phyloP scores from a whole-genome alignment of 2,329 filamentous ascomycete genomes.

The Cadophora gregata region DNA sequence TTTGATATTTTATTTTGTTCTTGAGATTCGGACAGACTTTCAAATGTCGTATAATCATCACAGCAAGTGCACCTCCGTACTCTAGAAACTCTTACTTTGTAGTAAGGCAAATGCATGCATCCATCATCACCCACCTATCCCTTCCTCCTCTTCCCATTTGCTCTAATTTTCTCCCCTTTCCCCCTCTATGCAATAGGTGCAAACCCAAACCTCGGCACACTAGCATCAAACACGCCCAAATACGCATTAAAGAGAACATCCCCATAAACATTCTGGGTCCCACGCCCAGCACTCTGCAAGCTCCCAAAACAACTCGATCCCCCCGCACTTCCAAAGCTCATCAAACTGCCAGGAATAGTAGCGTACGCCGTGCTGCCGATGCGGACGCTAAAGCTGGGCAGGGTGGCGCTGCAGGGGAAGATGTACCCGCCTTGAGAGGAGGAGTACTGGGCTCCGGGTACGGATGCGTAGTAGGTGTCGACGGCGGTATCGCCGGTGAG shows the following conservation, averaged over 20 bases:
- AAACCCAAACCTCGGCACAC: constrained; percentile 40
- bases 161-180: background rate
- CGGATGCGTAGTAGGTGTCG: constrained; percentile 46
- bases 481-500: constrained; percentile 46
- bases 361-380: constrained; percentile 43
- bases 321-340: constrained; percentile 45
- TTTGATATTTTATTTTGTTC: background rate
- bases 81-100: background rate
- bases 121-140: background rate
- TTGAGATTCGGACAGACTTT: too few relatives aligned
- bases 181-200: constrained; percentile 34
- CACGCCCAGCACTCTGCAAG: constrained; percentile 44
- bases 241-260: constrained; percentile 45
- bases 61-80: background rate
- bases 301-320: constrained; percentile 46
- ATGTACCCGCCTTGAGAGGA: constrained; percentile 43
- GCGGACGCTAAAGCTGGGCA: constrained; percentile 45
- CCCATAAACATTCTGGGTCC: constrained; percentile 42
- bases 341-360: constrained; percentile 44
- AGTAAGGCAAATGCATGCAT: background rate
- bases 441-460: constrained; percentile 43
- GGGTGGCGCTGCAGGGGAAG: constrained; percentile 45
- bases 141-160: background rate
- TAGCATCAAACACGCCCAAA: constrained; percentile 41
- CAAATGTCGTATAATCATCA: constrained; percentile 6